phyloP scores from a whole-genome alignment of 2,329 filamentous ascomycete species.

The Thielaviopsis musarum region DNA sequence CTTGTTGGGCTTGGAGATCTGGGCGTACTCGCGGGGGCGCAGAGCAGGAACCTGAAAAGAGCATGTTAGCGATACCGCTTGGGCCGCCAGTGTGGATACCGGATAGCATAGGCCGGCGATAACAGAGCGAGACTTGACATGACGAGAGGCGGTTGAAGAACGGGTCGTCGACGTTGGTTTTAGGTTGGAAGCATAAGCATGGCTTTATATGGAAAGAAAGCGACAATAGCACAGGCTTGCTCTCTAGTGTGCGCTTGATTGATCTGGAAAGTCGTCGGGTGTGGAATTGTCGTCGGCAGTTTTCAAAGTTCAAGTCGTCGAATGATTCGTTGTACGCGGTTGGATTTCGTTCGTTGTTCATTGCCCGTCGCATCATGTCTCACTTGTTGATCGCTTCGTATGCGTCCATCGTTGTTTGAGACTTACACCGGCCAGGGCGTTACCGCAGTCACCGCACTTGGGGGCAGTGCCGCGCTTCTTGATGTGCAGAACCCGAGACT shows the following conservation, averaged over 20 bases:
- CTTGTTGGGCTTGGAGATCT: slow-evolving; percentile 98
- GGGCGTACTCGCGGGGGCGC: slow-evolving; percentile 92
- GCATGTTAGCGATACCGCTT: not conserved
- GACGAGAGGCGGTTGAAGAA: not conserved
- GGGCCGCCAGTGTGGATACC: not conserved
- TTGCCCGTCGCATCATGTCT: not conserved
- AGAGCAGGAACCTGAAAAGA: slow-evolving; percentile 67
- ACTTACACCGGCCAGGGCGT: slow-evolving; percentile 93
- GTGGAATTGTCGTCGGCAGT: too few relatives aligned
- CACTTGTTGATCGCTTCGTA: slow-evolving; percentile 13
- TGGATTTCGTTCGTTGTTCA: not conserved
- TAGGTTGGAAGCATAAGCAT: too few relatives aligned
- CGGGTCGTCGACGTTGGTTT: not conserved
- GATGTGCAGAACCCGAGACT: slow-evolving; percentile 93
- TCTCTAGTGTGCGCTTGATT: too few relatives aligned
- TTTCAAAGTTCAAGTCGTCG: not conserved
- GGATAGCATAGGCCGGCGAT: not conserved
- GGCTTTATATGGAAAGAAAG: too few relatives aligned
- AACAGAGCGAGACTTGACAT: not conserved
- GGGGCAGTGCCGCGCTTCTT: slow-evolving; percentile 98
- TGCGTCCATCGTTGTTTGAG: slow-evolving; percentile 11
- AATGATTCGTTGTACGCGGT: not conserved
- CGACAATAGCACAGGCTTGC: too few relatives aligned
- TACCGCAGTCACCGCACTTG: slow-evolving; percentile 98
- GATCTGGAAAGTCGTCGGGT: too few relatives aligned